phyloP scores from a whole-genome alignment of 208 protist genomes.

The Phytomonas sp. region DNA sequence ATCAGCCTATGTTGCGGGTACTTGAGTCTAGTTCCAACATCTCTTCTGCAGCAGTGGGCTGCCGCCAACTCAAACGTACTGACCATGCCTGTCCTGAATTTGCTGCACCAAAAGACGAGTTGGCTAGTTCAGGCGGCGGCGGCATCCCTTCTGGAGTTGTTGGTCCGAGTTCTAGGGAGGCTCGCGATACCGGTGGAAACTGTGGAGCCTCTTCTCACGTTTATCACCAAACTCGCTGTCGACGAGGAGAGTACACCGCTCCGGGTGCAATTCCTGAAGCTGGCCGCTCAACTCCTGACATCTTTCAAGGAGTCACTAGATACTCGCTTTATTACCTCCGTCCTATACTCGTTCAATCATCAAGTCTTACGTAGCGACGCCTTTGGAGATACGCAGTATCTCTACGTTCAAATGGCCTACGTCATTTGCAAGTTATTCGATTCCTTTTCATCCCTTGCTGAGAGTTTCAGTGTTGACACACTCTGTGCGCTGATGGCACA shows the following conservation, averaged over 20 bases:
- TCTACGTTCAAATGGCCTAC: constrained; percentile 64
- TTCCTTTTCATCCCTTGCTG: constrained; percentile 19
- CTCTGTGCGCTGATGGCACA: constrained; percentile 50
- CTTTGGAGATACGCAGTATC: constrained; percentile 49
- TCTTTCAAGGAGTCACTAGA: background rate
- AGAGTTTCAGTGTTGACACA: constrained; percentile 33
- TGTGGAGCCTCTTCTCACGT: constrained; percentile 27
- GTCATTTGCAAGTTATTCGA: constrained; percentile 43
- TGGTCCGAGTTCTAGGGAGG: constrained; percentile 33
- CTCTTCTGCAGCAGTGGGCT: constrained; percentile 33
- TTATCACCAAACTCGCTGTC: constrained; percentile 17
- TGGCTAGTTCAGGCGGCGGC: constrained; percentile 28
- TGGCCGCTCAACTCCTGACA: background rate
- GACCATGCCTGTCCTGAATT: constrained; percentile 25
- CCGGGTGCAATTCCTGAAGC: constrained; percentile 29
- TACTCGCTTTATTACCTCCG: constrained; percentile 11
- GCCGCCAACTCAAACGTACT: constrained; percentile 29
- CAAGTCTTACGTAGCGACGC: constrained; percentile 53
- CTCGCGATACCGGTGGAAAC: constrained; percentile 30
- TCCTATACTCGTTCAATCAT: constrained; percentile 9
- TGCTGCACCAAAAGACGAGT: constrained; percentile 25
- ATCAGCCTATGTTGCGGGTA: constrained; percentile 49
- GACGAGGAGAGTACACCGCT: constrained; percentile 39
- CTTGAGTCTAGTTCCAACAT: constrained; percentile 36
- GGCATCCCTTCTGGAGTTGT: constrained; percentile 28